Base-by-base conservation (phyloP, 1,284 basidiomycete species). In the Puccinia coronata region DNA sequence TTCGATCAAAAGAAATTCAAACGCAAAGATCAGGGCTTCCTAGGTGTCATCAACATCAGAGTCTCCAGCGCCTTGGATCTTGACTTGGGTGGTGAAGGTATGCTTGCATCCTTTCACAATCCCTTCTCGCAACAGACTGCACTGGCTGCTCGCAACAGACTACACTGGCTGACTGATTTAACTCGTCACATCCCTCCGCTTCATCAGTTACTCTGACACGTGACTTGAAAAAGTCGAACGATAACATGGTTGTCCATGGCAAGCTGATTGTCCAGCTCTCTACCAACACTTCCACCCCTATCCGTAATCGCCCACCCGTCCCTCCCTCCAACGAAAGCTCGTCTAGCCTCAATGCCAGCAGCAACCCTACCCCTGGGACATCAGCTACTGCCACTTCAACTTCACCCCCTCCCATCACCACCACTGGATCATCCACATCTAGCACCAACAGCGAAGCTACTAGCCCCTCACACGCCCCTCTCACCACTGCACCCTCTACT, bases 1-100 rank as follows among this genome's bases (percentile, higher is more conserved):
- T 97, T 97, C 84, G 95, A 98, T 87, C 95, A 97, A 88, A 92
- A 94, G 87, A 97, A 96, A 88, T 97, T 97, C 88, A 97, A 96
- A 88, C 90, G 93, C 87, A 92, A 92, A 87, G 94, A 97, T 87
- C 95, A 97, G 86, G 95, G 95, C 5, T 97, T 97, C 87, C 88
- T 98, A 69, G 95, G 95, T 76, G 94, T 96, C 39, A 94, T 97
- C 85, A 96, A 96, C 86, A 90, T 98, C 84, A 90, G 91, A 83
- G 93, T 97, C 82, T 91, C 92, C 83, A 93, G 95, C 86, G 92
- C 93, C n/a, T 88, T 97, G 74, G 95, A 96, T 86, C 89, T 96
- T 55, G 93, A 94, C 83, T 87, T 95, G 23, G 95, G 93, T 77
- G 93, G 93, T 20, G 94, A 96, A 87, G 93, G 94, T 78, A 49